Base-by-base conservation (phyloP, 1,139 yeast species). In the Candida gigantensis region DNA sequence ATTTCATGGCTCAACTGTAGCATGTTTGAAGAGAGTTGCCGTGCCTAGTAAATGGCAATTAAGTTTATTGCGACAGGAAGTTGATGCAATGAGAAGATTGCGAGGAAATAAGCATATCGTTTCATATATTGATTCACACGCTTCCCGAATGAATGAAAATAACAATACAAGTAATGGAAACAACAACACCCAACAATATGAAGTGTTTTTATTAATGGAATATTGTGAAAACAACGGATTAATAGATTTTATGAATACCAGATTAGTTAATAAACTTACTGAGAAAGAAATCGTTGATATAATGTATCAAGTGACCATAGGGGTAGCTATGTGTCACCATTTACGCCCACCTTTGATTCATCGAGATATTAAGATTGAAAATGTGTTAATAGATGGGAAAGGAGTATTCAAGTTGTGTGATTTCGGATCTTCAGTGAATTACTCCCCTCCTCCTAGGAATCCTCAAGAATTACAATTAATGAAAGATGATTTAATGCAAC, bases 301-400 rank as follows among this genome's bases (percentile, higher is more conserved):
- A 41, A 84, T 88, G 87, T 73, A 74, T 48, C 96, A 92, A 55
- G 74, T 89, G 24, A 79, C 92, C 3, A 74, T 78, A 39, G 98
- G 94, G 2, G 83, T 92, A 19, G 82, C 90, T 36, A 81, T 82
- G 68, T 89, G 95, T 83, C 98, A 92, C 63, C 81, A 85, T 46
- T 62, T 87, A 37, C 72, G 73, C 31, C 90, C 88, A 9, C 90
- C 95, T 1, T 69, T 92, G 50, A 77, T 92, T 28, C 99, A 92
- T 60, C 74, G 98, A 36, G 99, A 92, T 62, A 83, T 92, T 51
- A 92, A 92, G 63, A 90, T 94, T 49, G 99, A 92, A 60, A 92
- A 92, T 58, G 97, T 92, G 5, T 72, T 92, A 45, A 83, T 92
- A 20, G 85, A 88, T 49, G 76, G 70, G 3, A 70, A 79, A 31